Conservation (phyloP, 2,329 filamentous ascomycete species). For the Pseudocercospora macadamiae region DNA sequence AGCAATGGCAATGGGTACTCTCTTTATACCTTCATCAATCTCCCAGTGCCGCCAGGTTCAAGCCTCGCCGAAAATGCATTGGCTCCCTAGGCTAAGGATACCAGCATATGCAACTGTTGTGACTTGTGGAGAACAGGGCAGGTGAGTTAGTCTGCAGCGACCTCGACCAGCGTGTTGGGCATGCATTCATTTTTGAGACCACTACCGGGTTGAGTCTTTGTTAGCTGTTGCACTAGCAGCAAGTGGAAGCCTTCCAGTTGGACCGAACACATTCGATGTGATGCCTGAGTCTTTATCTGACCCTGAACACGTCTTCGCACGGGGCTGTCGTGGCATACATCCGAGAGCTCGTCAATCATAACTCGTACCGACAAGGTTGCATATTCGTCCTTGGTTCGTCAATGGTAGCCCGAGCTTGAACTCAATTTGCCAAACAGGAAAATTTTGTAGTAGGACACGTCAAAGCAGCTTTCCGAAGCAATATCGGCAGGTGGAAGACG, state of each 20-base stretch:
- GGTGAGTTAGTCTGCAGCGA: constrained; percentile 16
- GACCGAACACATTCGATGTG: background rate
- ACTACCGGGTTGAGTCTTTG: constrained; percentile 20
- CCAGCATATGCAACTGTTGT: constrained; percentile 21
- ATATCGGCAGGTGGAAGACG: constrained; percentile 7
- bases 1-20: background rate
- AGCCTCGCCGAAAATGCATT: constrained; percentile 16
- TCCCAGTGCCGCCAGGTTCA: constrained; percentile 11
- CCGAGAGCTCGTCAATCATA: background rate
- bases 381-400: constrained; percentile 7
- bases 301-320: background rate
- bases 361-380: constrained; percentile 5
- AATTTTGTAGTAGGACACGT: constrained; percentile 14
- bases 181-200: constrained; percentile 11
- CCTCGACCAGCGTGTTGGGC: constrained; percentile 13
- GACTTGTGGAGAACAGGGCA: constrained; percentile 22
- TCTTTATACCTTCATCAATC: constrained; percentile 8
- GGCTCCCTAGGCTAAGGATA: constrained; percentile 9
- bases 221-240: constrained; percentile 20
- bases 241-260: constrained; percentile 7
- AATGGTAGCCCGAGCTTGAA: constrained; percentile 5
- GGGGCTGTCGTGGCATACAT: constrained; percentile 5
- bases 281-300: constrained; percentile 5
- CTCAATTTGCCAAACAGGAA: constrained; percentile 10
- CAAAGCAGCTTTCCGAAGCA: constrained; percentile 16